A percentile compares a stretch with the other conserved stretches of the same genome.
Evolutionary conservation across 2,329 filamentous ascomycete genomes (phyloP).

Genomic region (Venturia pyrina): DNA sequence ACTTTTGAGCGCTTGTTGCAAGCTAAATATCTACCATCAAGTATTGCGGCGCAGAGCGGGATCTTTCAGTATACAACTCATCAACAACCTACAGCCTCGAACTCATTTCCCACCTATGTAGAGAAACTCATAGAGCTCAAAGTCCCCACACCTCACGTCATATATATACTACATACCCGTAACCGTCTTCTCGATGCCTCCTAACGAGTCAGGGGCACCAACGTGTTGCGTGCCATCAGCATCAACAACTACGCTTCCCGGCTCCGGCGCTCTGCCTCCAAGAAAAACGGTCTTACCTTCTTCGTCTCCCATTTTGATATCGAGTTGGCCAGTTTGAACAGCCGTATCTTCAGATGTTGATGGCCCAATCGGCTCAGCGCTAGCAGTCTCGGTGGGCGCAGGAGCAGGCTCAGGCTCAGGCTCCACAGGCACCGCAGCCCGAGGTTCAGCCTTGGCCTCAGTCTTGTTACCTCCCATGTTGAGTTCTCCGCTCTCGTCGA

Average conservation of each 20-base stretch:
- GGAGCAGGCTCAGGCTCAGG: neutral
- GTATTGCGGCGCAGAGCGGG: neutral
- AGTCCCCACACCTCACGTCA: neutral
- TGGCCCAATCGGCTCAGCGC: neutral
- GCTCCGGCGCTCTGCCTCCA: conserved; percentile 21
- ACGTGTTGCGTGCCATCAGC: conserved; percentile 9
- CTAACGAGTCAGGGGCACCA: neutral
- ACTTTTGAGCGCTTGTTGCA: neutral
- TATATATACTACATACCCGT: neutral
- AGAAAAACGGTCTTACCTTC: conserved; percentile 21
- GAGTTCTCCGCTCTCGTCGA: conserved; percentile 22
- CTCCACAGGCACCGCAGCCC: neutral
- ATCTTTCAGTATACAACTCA: neutral
- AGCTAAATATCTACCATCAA: neutral
- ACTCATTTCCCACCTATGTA: neutral
- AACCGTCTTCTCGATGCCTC: neutral
- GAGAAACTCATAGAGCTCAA: neutral
- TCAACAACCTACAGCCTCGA: neutral
- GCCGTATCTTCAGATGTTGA: conserved; percentile 11
- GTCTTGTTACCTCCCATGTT: neutral
- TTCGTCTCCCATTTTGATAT: conserved; percentile 19
- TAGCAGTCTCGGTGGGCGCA: neutral
- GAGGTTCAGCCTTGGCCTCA: neutral
- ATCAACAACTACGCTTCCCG: conserved; percentile 23
- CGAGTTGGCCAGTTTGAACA: conserved; percentile 20